Evolutionary conservation across 305 asterid genomes (phyloP).

Genomic region (Fraxinus paxiana): DNA sequence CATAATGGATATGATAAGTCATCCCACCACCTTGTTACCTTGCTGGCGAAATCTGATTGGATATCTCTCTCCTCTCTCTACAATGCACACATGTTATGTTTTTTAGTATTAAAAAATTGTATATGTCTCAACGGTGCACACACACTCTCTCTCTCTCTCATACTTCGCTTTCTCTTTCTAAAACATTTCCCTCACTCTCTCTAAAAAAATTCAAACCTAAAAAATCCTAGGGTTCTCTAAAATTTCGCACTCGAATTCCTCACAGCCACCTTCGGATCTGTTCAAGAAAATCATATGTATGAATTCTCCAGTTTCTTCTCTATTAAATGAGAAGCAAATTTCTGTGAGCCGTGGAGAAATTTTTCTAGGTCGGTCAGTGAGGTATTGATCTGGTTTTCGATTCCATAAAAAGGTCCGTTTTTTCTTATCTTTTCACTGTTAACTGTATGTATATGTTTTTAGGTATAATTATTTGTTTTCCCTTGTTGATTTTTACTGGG

Average conservation of each 20-base stretch:
- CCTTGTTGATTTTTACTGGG: not conserved
- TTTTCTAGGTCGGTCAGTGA: not conserved
- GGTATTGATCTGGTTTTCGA: not conserved
- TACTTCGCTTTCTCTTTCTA: not conserved
- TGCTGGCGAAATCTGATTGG: not conserved
- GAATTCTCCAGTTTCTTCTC: not conserved
- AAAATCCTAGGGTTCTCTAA: not conserved
- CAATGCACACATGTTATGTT: not conserved
- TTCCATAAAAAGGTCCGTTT: not conserved
- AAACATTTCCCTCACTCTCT: slow-evolving; percentile 2
- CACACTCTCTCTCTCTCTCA: not conserved
- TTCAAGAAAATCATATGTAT: not conserved
- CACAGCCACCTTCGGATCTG: not conserved
- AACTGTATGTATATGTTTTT: not conserved
- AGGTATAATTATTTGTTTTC: not conserved
- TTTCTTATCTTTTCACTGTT: not conserved
- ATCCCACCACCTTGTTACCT: not conserved
- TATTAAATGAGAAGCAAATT: not conserved
- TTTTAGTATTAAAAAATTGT: not conserved
- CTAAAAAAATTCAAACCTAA: not conserved
- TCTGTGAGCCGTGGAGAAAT: not conserved
- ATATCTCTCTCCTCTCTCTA: not conserved
- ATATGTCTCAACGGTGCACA: not conserved
- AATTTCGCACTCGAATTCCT: not conserved
- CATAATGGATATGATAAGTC: not conserved